Evolutionary conservation across 2,329 filamentous ascomycete species (phyloP).

Genomic region (Fusarium nygamai): DNA sequence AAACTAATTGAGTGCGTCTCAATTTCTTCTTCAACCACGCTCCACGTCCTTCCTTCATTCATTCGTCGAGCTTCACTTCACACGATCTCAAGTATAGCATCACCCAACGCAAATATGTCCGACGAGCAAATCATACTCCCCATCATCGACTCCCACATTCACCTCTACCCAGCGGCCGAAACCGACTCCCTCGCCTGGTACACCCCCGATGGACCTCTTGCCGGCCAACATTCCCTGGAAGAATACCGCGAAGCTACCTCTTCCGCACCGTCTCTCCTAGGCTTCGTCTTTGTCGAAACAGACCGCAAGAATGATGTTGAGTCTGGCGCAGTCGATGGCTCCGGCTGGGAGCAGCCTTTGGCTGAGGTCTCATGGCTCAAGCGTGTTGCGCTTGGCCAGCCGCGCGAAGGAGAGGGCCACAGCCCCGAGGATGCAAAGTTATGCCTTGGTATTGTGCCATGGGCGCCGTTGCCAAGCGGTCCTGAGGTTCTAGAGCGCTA

Average conservation of each 20-base stretch:
- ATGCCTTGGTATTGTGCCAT: conserved; percentile 79
- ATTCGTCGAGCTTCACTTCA: neutral
- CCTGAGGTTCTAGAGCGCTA: conserved; percentile 70
- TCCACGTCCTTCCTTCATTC: neutral
- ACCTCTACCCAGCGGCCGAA: conserved; percentile 81
- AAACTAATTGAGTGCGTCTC: neutral
- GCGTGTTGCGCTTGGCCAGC: conserved; percentile 70
- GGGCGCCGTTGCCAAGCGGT: conserved; percentile 83
- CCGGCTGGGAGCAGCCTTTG: conserved; percentile 74
- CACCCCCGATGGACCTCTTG: conserved; percentile 66
- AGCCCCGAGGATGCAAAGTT: conserved; percentile 54
- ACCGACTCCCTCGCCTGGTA: conserved; percentile 76
- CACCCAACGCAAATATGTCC: conserved; percentile 45
- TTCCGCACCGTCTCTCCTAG: conserved; percentile 60
- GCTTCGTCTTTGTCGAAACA: conserved; percentile 86
- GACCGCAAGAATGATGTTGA: conserved; percentile 74
- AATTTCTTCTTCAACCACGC: neutral
- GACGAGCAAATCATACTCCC: conserved; percentile 57
- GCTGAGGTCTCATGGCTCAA: conserved; percentile 77
- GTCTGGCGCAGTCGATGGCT: conserved; percentile 54
- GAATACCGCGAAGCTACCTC: conserved; percentile 66
- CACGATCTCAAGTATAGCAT: neutral
- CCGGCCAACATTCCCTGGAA: conserved; percentile 69
- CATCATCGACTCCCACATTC: conserved; percentile 91
- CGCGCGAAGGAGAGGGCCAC: conserved; percentile 68